Percentiles rank a stretch among this genome's conserved stretches.
These are phyloP conservation scores for Trifolium dubium DNA, from an alignment of 306 rosid species.

Conservation along the genomic window DNA sequence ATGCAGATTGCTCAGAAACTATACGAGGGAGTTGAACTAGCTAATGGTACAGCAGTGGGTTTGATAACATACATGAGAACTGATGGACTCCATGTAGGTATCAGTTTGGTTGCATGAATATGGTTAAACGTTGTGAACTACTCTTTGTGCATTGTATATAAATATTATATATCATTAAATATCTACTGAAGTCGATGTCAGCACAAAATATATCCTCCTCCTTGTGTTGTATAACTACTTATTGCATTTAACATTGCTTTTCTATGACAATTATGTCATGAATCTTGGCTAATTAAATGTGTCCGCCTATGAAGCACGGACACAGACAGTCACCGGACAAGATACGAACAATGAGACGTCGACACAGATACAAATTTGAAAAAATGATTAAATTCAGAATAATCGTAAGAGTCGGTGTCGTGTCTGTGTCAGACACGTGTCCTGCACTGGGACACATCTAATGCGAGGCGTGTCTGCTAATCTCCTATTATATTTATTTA, in stretches of 20 bases:
- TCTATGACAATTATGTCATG: constrained; percentile 10
- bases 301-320: no score
- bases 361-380: no score
- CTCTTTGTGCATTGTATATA: background rate
- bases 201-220: background rate
- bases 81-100: constrained; percentile 92
- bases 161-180: background rate
- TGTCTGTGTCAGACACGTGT: no score
- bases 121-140: constrained; percentile 33
- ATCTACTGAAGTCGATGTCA: constrained; percentile 6
- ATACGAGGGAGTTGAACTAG: constrained; percentile 89
- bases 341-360: no score
- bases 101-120: constrained; percentile 54
- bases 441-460: no score
- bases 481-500: background rate
- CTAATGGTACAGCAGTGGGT: constrained; percentile 78
- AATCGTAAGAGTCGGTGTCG: no score
- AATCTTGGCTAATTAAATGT: constrained; percentile 30
- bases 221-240: background rate
- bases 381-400: no score
- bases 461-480: no score
- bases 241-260: background rate
- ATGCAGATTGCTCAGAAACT: constrained; percentile 97
- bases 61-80: constrained; percentile 88
- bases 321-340: no score